Evolutionary conservation across 2,329 filamentous ascomycete genomes (phyloP).

Genomic region (Aspergillus felis): DNA sequence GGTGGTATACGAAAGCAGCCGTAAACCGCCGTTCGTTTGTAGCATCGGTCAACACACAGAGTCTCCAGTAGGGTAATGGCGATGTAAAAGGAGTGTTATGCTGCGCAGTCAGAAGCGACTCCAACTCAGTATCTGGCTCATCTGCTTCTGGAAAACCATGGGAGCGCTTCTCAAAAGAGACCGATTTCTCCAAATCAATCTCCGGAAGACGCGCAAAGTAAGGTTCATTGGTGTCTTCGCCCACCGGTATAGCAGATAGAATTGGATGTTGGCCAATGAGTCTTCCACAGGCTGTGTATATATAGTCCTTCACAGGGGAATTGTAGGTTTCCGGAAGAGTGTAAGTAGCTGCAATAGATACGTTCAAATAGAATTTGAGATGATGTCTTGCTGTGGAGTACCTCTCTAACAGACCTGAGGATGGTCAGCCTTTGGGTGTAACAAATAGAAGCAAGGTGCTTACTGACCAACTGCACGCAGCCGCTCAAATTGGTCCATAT

Average conservation of each 20-base stretch:
- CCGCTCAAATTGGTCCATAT: slow-evolving; percentile 48
- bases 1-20: slow-evolving; percentile 46
- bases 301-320: slow-evolving; percentile 24
- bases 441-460: not conserved
- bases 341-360: slow-evolving; percentile 40
- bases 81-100: slow-evolving; percentile 40
- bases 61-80: slow-evolving; percentile 42
- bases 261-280: slow-evolving; percentile 41
- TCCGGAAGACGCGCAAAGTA: slow-evolving; percentile 44
- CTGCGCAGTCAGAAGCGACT: slow-evolving; percentile 38
- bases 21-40: slow-evolving; percentile 33
- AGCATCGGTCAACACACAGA: slow-evolving; percentile 35
- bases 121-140: slow-evolving; percentile 37
- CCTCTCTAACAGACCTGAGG: slow-evolving; percentile 42
- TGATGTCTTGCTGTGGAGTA: slow-evolving; percentile 43
- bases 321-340: slow-evolving; percentile 22
- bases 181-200: slow-evolving; percentile 38
- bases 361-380: slow-evolving; percentile 43
- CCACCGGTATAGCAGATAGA: slow-evolving; percentile 41
- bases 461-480: slow-evolving; percentile 29
- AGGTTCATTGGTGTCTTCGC: slow-evolving; percentile 37
- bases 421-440: slow-evolving; percentile 1
- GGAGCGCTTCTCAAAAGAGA: slow-evolving; percentile 32
- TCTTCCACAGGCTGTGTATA: slow-evolving; percentile 35
- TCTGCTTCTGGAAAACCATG: slow-evolving; percentile 11